Evolutionary conservation across 805 yeast species (phyloP).

Genomic region (Starmerella apis): DNA sequence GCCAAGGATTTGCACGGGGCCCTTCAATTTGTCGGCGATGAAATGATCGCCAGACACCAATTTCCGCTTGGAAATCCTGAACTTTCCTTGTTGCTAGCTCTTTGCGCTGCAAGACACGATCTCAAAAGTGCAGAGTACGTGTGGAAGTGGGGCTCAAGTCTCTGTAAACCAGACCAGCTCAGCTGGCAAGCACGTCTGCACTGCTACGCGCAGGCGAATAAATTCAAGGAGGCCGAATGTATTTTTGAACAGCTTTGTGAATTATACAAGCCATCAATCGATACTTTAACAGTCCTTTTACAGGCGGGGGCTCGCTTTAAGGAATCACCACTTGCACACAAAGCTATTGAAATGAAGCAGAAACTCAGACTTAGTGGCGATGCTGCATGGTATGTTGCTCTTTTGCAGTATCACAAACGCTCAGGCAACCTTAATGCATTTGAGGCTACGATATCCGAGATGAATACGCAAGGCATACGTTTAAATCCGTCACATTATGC

Average conservation of each 20-base stretch:
- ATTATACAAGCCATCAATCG: slow-evolving; percentile 17
- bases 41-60: slow-evolving; percentile 21
- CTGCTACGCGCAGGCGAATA: slow-evolving; percentile 28
- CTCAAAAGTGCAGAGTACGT: slow-evolving; percentile 24
- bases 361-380: slow-evolving; percentile 26
- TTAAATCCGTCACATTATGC: slow-evolving; percentile 25
- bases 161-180: slow-evolving; percentile 24
- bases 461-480: slow-evolving; percentile 12
- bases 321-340: not conserved
- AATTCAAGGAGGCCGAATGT: slow-evolving; percentile 29
- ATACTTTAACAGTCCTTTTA: slow-evolving; percentile 25
- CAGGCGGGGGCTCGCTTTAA: slow-evolving; percentile 22
- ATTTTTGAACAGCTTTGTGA: slow-evolving; percentile 28
- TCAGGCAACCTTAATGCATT: slow-evolving; percentile 33
- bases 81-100: slow-evolving; percentile 25
- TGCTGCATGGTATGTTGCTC: slow-evolving; percentile 26
- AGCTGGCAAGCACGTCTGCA: slow-evolving; percentile 31
- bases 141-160: slow-evolving; percentile 26
- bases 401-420: slow-evolving; percentile 21
- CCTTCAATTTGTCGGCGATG: slow-evolving; percentile 23
- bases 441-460: slow-evolving; percentile 29
- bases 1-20: slow-evolving; percentile 33
- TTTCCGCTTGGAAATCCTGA: slow-evolving; percentile 24
- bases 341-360: not conserved
- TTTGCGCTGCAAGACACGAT: slow-evolving; percentile 29